Percentiles rank a stretch among this genome's conserved stretches.
phyloP scores from a whole-genome alignment of 352 stramenopile species.

The Pythium rishiriense region DNA sequence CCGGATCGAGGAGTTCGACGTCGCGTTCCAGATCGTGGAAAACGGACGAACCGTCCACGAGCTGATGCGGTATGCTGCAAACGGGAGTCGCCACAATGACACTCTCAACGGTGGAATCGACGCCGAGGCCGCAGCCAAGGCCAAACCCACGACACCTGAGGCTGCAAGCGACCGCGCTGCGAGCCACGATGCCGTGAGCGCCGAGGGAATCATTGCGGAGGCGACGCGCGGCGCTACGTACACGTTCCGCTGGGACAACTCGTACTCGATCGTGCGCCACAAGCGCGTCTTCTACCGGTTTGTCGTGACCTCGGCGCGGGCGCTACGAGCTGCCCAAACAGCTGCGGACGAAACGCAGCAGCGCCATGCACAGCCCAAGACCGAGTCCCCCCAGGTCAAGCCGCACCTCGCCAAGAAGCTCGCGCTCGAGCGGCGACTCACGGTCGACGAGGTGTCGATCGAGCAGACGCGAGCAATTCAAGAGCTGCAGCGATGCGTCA shows the following conservation, averaged over 20 bases:
- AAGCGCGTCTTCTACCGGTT: constrained; percentile 67
- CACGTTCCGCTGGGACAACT: constrained; percentile 75
- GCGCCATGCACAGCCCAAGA: constrained; percentile 16
- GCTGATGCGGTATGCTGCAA: constrained; percentile 37
- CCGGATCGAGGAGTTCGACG: constrained; percentile 53
- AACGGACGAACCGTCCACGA: constrained; percentile 39
- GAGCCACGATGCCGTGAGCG: constrained; percentile 8
- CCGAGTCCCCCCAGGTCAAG: constrained; percentile 13
- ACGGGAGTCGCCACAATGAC: neutral
- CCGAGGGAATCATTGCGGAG: constrained; percentile 39
- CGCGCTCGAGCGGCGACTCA: constrained; percentile 33
- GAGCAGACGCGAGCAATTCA: constrained; percentile 36
- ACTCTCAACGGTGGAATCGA: neutral
- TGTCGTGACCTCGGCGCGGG: constrained; percentile 39
- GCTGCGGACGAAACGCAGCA: constrained; percentile 48
- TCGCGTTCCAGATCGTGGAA: constrained; percentile 61
- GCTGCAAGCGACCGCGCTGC: neutral
- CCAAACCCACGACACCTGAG: neutral
- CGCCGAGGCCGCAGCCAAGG: neutral
- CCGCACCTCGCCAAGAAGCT: constrained; percentile 44
- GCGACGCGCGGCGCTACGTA: constrained; percentile 41
- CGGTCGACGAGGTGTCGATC: constrained; percentile 23
- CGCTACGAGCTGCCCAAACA: constrained; percentile 46
- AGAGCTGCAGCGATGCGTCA: constrained; percentile 44
- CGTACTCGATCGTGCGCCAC: constrained; percentile 71